A percentile compares a stretch with the other conserved stretches of the same genome.
Evolutionary conservation across 2,329 filamentous ascomycete genomes (phyloP).

Genomic region (Ascochyta koolunga): DNA sequence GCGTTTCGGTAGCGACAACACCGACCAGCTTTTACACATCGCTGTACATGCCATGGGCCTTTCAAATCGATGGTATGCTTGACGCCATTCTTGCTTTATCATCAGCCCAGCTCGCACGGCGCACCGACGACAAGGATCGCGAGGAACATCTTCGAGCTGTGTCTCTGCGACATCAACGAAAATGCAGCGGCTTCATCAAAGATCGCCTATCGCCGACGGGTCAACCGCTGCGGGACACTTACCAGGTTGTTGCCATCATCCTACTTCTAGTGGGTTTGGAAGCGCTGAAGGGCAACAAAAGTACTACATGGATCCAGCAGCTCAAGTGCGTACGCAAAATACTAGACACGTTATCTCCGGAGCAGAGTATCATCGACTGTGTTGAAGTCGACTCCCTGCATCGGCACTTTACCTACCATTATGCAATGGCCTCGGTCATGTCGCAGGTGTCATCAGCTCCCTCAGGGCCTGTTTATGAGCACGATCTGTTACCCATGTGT

Average conservation of each 20-base stretch:
- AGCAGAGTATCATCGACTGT: slow-evolving; percentile 32
- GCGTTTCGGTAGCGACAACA: slow-evolving; percentile 45
- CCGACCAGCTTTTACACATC: slow-evolving; percentile 44
- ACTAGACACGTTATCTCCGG: slow-evolving; percentile 31
- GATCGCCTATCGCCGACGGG: slow-evolving; percentile 37
- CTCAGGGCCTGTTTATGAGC: slow-evolving; percentile 22
- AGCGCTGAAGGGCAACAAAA: slow-evolving; percentile 43
- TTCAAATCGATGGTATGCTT: slow-evolving; percentile 43
- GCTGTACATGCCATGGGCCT: slow-evolving; percentile 47
- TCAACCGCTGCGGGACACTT: slow-evolving; percentile 34
- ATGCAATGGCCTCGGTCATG: slow-evolving; percentile 45
- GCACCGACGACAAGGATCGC: slow-evolving; percentile 34
- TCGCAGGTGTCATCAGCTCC: slow-evolving; percentile 31
- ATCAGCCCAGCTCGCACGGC: slow-evolving; percentile 43
- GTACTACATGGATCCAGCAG: slow-evolving; percentile 45
- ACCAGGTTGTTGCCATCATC: slow-evolving; percentile 43
- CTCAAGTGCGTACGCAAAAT: slow-evolving; percentile 42
- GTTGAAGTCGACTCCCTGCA: slow-evolving; percentile 44
- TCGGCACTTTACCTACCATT: slow-evolving; percentile 47
- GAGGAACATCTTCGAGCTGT: slow-evolving; percentile 37
- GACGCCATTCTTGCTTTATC: slow-evolving; percentile 45
- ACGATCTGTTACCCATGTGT: slow-evolving; percentile 26
- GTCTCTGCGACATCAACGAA: slow-evolving; percentile 39
- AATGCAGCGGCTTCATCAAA: slow-evolving; percentile 42
- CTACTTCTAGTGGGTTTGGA: slow-evolving; percentile 44